Conservation (phyloP, 768 basidiomycete species). For the Pleurotus platypus region DNA sequence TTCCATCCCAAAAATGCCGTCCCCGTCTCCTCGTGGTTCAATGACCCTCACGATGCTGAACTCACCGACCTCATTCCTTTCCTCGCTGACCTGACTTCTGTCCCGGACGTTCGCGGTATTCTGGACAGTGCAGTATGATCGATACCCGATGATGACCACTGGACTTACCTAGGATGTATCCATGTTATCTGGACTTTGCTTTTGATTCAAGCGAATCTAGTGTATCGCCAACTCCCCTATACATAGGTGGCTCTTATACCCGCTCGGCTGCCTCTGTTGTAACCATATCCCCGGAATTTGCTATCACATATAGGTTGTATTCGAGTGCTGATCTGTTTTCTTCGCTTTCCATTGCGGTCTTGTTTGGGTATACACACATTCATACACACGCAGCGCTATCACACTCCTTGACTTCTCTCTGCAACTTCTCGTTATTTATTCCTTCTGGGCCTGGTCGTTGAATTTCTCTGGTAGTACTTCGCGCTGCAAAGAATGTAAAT, state of each 20-base stretch:
- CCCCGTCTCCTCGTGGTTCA: slow-evolving; percentile 99
- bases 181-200: not conserved
- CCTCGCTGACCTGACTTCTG: slow-evolving; percentile 79
- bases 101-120: slow-evolving; percentile 89
- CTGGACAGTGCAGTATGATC: slow-evolving; percentile 63
- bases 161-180: not conserved
- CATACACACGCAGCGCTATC: not conserved
- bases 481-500: too few species aligned
- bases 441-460: not conserved
- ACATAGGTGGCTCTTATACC: not conserved
- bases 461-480: not conserved
- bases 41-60: slow-evolving; percentile 97
- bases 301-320: not conserved
- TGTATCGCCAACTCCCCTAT: not conserved
- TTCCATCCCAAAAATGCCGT: slow-evolving; percentile 99
- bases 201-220: not conserved
- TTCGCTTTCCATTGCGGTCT: slow-evolving; percentile 2
- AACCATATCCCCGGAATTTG: not conserved
- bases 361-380: not conserved
- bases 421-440: not conserved
- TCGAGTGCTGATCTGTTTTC: not conserved
- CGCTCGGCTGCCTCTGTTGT: not conserved
- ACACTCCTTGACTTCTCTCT: not conserved
- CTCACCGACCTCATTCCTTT: slow-evolving; percentile 95
- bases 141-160: too few species aligned